These are phyloP conservation scores for Sporothrix variecibatus DNA, from an alignment of 2,329 filamentous ascomycete genomes.

Conservation along the genomic window DNA sequence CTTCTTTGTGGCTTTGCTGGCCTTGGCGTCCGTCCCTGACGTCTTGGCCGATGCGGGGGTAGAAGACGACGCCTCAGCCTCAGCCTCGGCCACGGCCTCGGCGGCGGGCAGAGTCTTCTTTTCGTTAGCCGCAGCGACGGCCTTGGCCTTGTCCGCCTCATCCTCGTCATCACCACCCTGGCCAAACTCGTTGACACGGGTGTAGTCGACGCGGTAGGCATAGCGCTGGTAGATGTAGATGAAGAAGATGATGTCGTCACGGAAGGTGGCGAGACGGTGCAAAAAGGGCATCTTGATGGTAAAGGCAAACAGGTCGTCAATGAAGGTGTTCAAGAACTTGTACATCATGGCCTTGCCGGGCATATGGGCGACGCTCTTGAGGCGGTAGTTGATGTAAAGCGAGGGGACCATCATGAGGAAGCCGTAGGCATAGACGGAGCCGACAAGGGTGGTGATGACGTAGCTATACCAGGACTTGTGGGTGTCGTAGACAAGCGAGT, in stretches of 20 bases:
- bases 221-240: slow-evolving; percentile 94
- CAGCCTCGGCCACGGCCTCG: slow-evolving; percentile 39
- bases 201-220: slow-evolving; percentile 90
- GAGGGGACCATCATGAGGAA: slow-evolving; percentile 99
- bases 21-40: slow-evolving; percentile 49
- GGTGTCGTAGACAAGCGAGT: slow-evolving; percentile 87
- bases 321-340: slow-evolving; percentile 98
- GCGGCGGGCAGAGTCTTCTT: slow-evolving; percentile 39
- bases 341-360: slow-evolving; percentile 95
- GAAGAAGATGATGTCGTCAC: slow-evolving; percentile 98
- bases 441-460: slow-evolving; percentile 91
- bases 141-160: slow-evolving; percentile 38
- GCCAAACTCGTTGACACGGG: slow-evolving; percentile 93
- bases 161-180: slow-evolving; percentile 93
- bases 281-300: slow-evolving; percentile 99
- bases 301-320: slow-evolving; percentile 97
- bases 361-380: slow-evolving; percentile 97
- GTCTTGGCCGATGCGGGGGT: slow-evolving; percentile 44
- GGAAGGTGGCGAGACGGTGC: slow-evolving; percentile 85
- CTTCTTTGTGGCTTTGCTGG: slow-evolving; percentile 49
- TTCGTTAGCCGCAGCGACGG: slow-evolving; percentile 39
- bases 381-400: slow-evolving; percentile 97
- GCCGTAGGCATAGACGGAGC: slow-evolving; percentile 94
- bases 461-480: slow-evolving; percentile 99
- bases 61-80: slow-evolving; percentile 37